Evolutionary conservation across 768 basidiomycete genomes (phyloP).

Genomic region (Megacollybia marginata): DNA sequence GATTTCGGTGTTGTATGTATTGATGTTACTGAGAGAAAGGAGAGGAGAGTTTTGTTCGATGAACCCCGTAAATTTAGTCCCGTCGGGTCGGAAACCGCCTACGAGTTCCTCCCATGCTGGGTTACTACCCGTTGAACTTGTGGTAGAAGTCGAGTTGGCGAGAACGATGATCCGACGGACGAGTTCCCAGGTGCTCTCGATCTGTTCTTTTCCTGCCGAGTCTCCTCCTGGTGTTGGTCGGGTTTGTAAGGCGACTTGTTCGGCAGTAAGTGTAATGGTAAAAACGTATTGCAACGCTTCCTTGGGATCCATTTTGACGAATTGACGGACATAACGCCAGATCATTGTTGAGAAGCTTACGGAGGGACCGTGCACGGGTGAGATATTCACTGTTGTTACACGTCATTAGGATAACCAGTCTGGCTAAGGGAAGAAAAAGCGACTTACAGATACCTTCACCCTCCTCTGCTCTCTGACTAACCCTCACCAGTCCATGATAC

Average conservation of each 20-base stretch:
- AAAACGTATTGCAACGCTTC: constrained; percentile 95
- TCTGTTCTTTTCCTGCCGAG: constrained; percentile 73
- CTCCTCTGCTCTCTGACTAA: constrained; percentile 54
- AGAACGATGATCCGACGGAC: constrained; percentile 72
- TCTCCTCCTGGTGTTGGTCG: constrained; percentile 15
- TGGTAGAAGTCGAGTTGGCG: constrained; percentile 44
- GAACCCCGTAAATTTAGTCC: constrained; percentile 83
- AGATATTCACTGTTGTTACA: constrained; percentile 50
- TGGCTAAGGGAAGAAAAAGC: background rate
- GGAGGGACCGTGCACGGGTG: constrained; percentile 61
- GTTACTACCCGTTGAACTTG: constrained; percentile 30
- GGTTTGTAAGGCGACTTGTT: constrained; percentile 35
- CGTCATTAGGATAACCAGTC: background rate
- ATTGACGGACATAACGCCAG: constrained; percentile 90
- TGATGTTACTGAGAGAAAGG: constrained; percentile 58
- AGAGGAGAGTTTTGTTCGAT: constrained; percentile 80
- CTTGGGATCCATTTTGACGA: constrained; percentile 87
- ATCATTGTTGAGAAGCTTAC: constrained; percentile 79
- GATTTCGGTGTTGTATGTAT: constrained; percentile 75
- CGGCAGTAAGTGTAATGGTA: constrained; percentile 70
- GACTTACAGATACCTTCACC: constrained; percentile 40
- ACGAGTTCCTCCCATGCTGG: constrained; percentile 90
- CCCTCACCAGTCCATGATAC: constrained; percentile 87
- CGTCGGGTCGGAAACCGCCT: constrained; percentile 87
- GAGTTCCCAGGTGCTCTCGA: constrained; percentile 76